Percentiles rank a stretch among this genome's conserved stretches.
Conservation (phyloP, 2,329 filamentous ascomycete genomes). For the Pezicula neosporulosa region DNA sequence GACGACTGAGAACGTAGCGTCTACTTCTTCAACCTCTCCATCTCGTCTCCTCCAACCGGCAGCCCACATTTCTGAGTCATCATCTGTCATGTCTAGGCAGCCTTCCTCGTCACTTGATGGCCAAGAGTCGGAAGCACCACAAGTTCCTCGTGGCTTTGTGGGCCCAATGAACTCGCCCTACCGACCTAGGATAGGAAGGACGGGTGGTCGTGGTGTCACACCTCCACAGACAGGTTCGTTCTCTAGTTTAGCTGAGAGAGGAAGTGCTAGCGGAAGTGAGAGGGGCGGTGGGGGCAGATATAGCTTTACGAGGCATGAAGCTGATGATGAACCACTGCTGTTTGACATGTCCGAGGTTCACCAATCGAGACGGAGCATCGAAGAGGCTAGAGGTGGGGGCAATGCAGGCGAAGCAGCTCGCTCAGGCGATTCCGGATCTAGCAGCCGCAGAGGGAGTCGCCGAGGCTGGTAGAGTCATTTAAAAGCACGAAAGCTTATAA, state of each 20-base stretch:
- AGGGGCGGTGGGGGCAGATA: conserved; percentile 35
- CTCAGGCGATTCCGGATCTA: conserved; percentile 25
- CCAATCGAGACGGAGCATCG: conserved; percentile 53
- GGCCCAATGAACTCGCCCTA: conserved; percentile 27
- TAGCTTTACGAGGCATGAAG: conserved; percentile 45
- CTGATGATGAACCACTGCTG: conserved; percentile 66
- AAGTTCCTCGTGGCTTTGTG: conserved; percentile 18
- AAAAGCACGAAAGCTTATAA: not conserved
- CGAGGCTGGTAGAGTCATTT: conserved; percentile 18
- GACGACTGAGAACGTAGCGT: conserved; percentile 33
- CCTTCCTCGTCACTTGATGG: conserved; percentile 24
- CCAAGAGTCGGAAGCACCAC: conserved; percentile 20
- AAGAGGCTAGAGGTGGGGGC: conserved; percentile 39
- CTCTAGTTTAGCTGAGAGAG: conserved; percentile 30
- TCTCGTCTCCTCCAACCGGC: conserved; percentile 28
- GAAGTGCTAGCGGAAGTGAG: conserved; percentile 28
- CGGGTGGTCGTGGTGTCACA: conserved; percentile 26
- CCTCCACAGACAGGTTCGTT: conserved; percentile 28
- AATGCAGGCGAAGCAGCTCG: conserved; percentile 12
- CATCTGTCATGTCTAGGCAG: conserved; percentile 21
- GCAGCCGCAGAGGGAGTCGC: conserved; percentile 25
- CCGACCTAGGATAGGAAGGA: conserved; percentile 24
- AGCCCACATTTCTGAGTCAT: conserved; percentile 23
- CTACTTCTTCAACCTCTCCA: conserved; percentile 23
- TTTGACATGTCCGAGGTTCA: conserved; percentile 71